Evolutionary conservation across 1,284 basidiomycete genomes (phyloP), one percentile per base, ranked within the genome.

Genomic region (Irpex rosettiformis): DNA sequence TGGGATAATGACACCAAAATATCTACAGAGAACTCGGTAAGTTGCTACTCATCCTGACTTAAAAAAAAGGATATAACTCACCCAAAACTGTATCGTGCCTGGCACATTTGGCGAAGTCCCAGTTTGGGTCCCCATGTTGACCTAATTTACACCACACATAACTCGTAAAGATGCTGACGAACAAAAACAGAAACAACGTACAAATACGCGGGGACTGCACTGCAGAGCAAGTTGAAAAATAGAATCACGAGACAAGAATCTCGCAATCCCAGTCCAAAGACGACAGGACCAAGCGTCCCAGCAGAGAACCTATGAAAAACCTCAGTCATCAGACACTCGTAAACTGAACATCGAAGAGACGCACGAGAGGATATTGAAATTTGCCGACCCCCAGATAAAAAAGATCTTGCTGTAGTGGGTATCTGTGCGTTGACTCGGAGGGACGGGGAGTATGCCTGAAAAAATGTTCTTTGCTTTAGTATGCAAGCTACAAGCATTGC

Each of bases 51-150:
- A 37, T 8, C 25, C 49, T n/a, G n/a, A n/a, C 11, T 28, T 43
- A 24, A 30, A 11, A 22, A n/a, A 28, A 40, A 43, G 47, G 55
- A 28, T 28, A 37, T 4, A 16, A 70, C 81, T 40, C 47, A 89
- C 84, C 91, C 92, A 68, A 93, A 92, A 37, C 83, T 86, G 71
- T 88, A 91, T 24, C 89, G 77, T 4, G 93, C 86, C 60, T 86
- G 83, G 21, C 92, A 84, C 89, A 95, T 93, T 66, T 94, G 93
- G n/a, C 93, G 81, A 75, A 95, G 82, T 7, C 93, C 94, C 0
- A 90, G 77, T 69, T 86, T 88, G 0, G 92, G 89, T n/a, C 94
- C 93, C 83, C 91, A 94, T 42, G 88, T 92, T 11, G 86, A 79
- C 55, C 89, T 92, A 48, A n/a, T n/a, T n/a, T n/a, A n/a, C n/a